These are phyloP conservation scores for Aspergillus incahuasiensis DNA, from an alignment of 495 filamentous ascomycete genomes.

Conservation along the genomic window DNA sequence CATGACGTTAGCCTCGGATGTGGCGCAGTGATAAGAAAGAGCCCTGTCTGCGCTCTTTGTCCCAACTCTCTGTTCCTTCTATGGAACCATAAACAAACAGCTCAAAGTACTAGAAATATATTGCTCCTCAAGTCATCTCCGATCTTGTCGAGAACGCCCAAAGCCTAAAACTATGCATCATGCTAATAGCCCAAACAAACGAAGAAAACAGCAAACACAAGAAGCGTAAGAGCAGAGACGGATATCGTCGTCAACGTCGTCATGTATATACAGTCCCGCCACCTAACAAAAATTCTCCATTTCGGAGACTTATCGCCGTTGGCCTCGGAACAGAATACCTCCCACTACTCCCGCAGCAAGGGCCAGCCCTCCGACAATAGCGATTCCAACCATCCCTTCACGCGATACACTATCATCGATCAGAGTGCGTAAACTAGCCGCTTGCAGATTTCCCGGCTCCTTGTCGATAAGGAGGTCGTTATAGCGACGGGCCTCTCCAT, in stretches of 20 bases:
- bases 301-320: constrained; percentile 39
- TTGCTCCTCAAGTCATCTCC: constrained; percentile 1
- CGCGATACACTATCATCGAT: constrained; percentile 95
- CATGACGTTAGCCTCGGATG: constrained; percentile 12
- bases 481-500: constrained; percentile 86
- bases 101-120: background rate
- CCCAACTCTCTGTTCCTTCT: background rate
- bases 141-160: constrained; percentile 5
- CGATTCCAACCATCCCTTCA: constrained; percentile 90
- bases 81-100: background rate
- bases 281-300: constrained; percentile 22
- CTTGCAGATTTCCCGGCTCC: constrained; percentile 87
- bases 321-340: constrained; percentile 71
- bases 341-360: constrained; percentile 92
- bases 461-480: constrained; percentile 87
- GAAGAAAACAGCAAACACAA: background rate
- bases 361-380: constrained; percentile 92
- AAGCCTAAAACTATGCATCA: background rate
- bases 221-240: constrained; percentile 4
- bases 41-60: background rate
- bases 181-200: constrained; percentile 9
- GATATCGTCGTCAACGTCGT: constrained; percentile 11
- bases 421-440: constrained; percentile 71
- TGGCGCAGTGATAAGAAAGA: constrained; percentile 5
- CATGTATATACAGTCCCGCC: constrained; percentile 22